Evolutionary conservation across 179 eudicot species (phyloP).

Genomic region (Spinacia oleracea): DNA sequence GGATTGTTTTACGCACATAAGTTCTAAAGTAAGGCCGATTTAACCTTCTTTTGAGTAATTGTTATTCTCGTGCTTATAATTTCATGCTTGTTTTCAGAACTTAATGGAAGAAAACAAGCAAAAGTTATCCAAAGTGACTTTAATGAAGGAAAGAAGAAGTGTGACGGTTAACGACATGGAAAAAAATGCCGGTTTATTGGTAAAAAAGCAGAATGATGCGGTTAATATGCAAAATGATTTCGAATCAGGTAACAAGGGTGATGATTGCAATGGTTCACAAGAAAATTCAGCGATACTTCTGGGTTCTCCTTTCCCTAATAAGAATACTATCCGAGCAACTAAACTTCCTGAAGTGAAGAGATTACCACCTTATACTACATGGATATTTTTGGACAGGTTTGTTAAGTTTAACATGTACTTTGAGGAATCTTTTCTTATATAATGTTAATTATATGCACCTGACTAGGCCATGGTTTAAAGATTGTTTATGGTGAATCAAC

Average conservation of each 20-base stretch:
- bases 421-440: background rate
- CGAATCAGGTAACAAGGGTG: slow-evolving; percentile 51
- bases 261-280: slow-evolving; percentile 60
- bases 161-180: slow-evolving; percentile 30
- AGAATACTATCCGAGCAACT: slow-evolving; percentile 77
- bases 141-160: slow-evolving; percentile 60
- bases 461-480: background rate
- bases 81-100: slow-evolving; percentile 45
- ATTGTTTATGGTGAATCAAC: background rate
- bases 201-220: slow-evolving; percentile 83
- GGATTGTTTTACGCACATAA: background rate
- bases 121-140: slow-evolving; percentile 55
- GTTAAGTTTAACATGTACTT: slow-evolving; percentile 20
- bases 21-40: too few relatives aligned
- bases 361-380: slow-evolving; percentile 93
- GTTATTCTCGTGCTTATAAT: background rate
- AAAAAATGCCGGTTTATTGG: slow-evolving; percentile 47
- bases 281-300: slow-evolving; percentile 85
- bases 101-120: slow-evolving; percentile 72
- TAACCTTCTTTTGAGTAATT: background rate
- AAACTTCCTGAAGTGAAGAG: slow-evolving; percentile 75
- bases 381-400: slow-evolving; percentile 94
- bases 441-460: background rate
- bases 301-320: slow-evolving; percentile 77
- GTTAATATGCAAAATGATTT: slow-evolving; percentile 72